phyloP scores from a whole-genome alignment of 2,329 filamentous ascomycete genomes.

The Ramularia collo-cygni region DNA sequence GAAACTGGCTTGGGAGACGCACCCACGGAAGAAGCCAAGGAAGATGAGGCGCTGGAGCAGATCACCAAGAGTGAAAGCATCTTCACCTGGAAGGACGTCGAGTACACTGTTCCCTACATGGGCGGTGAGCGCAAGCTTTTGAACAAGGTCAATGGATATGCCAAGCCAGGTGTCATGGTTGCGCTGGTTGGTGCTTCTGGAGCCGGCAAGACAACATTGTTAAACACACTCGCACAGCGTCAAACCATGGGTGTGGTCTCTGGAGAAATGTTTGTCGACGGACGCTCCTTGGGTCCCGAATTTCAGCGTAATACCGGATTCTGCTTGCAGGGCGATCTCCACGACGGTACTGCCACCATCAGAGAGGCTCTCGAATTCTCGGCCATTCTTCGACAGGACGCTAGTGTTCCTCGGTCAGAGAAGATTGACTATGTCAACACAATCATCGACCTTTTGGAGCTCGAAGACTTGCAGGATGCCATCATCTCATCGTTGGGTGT shows the following conservation, averaged over 20 bases:
- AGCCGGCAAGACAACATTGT: conserved; percentile 75
- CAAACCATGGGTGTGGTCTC: conserved; percentile 57
- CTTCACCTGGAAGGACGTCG: conserved; percentile 65
- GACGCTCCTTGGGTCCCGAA: conserved; percentile 51
- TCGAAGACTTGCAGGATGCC: conserved; percentile 60
- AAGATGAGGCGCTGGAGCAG: conserved; percentile 39
- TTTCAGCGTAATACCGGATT: conserved; percentile 67
- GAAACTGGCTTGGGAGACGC: conserved; percentile 24
- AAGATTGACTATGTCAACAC: conserved; percentile 62
- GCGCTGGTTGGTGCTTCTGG: conserved; percentile 76
- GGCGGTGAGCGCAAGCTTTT: conserved; percentile 57
- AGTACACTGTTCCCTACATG: conserved; percentile 66
- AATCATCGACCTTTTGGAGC: conserved; percentile 58
- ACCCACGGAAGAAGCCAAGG: conserved; percentile 25
- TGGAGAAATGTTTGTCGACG: conserved; percentile 69
- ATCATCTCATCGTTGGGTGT: conserved; percentile 59
- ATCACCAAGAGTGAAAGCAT: conserved; percentile 54
- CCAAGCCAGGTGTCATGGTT: conserved; percentile 71
- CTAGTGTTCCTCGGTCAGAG: conserved; percentile 47
- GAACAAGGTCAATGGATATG: conserved; percentile 67
- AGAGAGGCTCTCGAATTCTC: conserved; percentile 64
- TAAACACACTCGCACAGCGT: conserved; percentile 70
- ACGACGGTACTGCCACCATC: conserved; percentile 60
- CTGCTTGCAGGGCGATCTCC: conserved; percentile 65
- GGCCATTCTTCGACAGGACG: conserved; percentile 56